Base-by-base conservation (phyloP, 2,329 filamentous ascomycete species). In the Penicillium concentricum region DNA sequence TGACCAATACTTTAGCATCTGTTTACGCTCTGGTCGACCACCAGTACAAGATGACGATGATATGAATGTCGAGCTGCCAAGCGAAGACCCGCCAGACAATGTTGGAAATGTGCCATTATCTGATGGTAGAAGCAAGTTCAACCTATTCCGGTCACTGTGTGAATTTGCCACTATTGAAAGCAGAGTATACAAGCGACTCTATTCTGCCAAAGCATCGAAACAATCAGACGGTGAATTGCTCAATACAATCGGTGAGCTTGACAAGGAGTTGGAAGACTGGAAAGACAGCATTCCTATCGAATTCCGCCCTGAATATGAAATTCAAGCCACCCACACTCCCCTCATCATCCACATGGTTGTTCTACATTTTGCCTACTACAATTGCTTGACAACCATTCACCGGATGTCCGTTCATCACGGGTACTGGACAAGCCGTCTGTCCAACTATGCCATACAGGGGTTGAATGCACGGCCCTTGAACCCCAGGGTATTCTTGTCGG, bases 351-450 rank as follows among this genome's bases (percentile, higher is more conserved):
- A 97, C 63, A 86, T 99, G 51, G 92, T 96, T 59, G 91, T 96
- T 72, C 79, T 99, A 56, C 94, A 99, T 73, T 95, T 99, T 68
- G 88, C 91, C 1, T 99, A 99, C 75, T 97, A 97, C 79, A 99
- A 99, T 73, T 97, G 92, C 67, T 78, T 99, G 50, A 97, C 93
- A 0, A 99, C 94, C 0, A 97, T 99, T 62, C 94, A 99, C 73
- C 90, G 94, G 50, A 99, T 97, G 94, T 96, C 91, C 41, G 90
- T 97, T 30, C 94, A 97, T 67, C 92, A 97, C 71, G 94, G 94
- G 15, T 97, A 96, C 76, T 99, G 94, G 94, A 97, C 93, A 1
- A 97, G 91, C 69, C 86, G 94, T 37, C 78, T 99, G 39, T 96
- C 92, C 37, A 93, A 97, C 68, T 97, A 92, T 69, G 94, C 94